A percentile compares a stretch with the other conserved stretches of the same genome.
Conservation (phyloP, 164 flowering plant genomes). For the Dillenia suffruticosa region DNA sequence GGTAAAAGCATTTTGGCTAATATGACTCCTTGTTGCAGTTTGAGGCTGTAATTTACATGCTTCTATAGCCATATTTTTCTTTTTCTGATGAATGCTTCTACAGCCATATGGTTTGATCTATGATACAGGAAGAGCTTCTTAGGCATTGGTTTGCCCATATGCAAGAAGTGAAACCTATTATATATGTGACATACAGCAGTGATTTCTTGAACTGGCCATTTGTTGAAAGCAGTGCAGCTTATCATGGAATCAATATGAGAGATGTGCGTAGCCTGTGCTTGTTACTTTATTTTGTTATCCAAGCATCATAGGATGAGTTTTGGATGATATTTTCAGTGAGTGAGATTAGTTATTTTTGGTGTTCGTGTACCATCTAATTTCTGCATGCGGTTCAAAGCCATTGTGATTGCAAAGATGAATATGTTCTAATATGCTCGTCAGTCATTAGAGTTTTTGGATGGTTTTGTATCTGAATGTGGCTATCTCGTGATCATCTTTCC, state of each 20-base stretch:
- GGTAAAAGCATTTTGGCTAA: constrained; percentile 39
- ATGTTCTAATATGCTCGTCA: too few species aligned
- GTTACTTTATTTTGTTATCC: background rate
- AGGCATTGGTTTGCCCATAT: constrained; percentile 87
- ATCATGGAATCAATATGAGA: constrained; percentile 73
- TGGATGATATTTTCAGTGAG: too few species aligned
- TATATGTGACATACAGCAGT: constrained; percentile 95
- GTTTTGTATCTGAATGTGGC: too few species aligned
- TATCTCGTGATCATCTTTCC: too few species aligned
- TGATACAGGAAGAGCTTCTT: constrained; percentile 73
- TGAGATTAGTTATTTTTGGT: too few species aligned
- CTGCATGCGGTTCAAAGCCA: too few species aligned
- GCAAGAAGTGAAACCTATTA: constrained; percentile 95
- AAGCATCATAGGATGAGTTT: background rate
- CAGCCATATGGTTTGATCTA: constrained; percentile 10
- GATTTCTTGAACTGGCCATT: constrained; percentile 99
- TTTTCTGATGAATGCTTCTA: background rate
- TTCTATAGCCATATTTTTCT: constrained; percentile 4
- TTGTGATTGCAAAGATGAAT: too few species aligned
- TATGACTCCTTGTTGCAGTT: background rate
- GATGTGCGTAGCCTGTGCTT: constrained; percentile 46
- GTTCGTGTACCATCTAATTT: too few species aligned
- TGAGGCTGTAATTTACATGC: background rate
- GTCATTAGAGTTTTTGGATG: too few species aligned
- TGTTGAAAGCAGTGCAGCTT: constrained; percentile 85